Conservation (phyloP, 495 filamentous ascomycete genomes). For the Tuber umbilicatum region DNA sequence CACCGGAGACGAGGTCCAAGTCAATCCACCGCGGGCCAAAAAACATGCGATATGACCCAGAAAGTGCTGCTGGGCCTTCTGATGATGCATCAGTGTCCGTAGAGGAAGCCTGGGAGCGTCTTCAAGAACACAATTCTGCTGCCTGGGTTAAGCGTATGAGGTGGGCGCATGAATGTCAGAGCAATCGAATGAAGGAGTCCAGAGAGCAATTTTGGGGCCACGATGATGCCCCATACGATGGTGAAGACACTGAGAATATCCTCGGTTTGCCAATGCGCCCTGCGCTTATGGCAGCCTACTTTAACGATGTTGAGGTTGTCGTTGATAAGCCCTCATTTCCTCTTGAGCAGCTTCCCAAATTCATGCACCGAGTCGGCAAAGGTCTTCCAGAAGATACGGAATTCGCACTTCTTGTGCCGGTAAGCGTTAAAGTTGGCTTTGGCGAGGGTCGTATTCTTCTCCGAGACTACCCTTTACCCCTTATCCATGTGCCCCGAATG, state of each 20-base stretch:
- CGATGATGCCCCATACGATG: constrained; percentile 72
- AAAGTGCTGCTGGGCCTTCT: constrained; percentile 62
- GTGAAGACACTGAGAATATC: constrained; percentile 75
- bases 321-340: constrained; percentile 94
- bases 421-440: constrained; percentile 84
- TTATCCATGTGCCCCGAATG: constrained; percentile 82
- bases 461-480: constrained; percentile 85
- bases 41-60: constrained; percentile 71
- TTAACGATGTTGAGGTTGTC: constrained; percentile 76
- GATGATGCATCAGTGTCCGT: constrained; percentile 62
- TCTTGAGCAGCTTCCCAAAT: constrained; percentile 67
- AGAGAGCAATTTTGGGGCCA: constrained; percentile 73
- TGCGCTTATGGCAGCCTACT: constrained; percentile 67
- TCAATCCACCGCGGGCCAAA: constrained; percentile 45
- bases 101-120: constrained; percentile 63
- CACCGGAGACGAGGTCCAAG: constrained; percentile 40
- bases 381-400: constrained; percentile 88
- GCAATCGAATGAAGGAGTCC: constrained; percentile 67
- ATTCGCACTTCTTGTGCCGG: constrained; percentile 80
- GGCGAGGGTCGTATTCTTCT: constrained; percentile 79
- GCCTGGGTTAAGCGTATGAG: constrained; percentile 94
- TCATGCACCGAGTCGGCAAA: constrained; percentile 82
- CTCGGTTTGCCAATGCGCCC: constrained; percentile 82
- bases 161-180: constrained; percentile 60
- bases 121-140: constrained; percentile 74